phyloP scores from a whole-genome alignment of 2,329 filamentous ascomycete species.

The Monascus ruber region DNA sequence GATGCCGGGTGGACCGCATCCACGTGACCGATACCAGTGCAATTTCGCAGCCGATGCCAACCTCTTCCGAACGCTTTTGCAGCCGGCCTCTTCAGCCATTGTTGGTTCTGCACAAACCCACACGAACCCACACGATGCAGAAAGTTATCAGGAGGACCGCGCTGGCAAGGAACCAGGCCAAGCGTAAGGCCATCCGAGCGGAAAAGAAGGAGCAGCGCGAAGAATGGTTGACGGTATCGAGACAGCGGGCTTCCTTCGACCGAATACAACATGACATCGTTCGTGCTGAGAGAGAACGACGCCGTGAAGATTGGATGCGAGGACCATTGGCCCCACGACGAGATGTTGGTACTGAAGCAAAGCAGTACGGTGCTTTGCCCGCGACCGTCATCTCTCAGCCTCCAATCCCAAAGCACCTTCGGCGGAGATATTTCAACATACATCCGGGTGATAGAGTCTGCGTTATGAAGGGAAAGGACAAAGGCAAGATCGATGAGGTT shows the following conservation, averaged over 20 bases:
- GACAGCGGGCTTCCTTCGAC: constrained; percentile 19
- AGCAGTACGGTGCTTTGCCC: constrained; percentile 48
- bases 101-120: constrained; percentile 9
- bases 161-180: constrained; percentile 54
- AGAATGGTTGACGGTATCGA: constrained; percentile 20
- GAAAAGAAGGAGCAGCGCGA: constrained; percentile 29
- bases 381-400: constrained; percentile 24
- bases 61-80: not conserved
- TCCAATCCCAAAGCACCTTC: constrained; percentile 28
- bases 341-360: constrained; percentile 50
- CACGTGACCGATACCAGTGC: constrained; percentile 9
- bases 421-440: constrained; percentile 47
- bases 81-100: constrained; percentile 13
- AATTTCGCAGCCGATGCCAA: constrained; percentile 11
- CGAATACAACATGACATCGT: constrained; percentile 26
- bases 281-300: constrained; percentile 42
- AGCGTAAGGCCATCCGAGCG: constrained; percentile 34
- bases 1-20: not conserved
- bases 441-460: constrained; percentile 68
- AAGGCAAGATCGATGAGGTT: constrained; percentile 74
- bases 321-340: constrained; percentile 68
- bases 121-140: constrained; percentile 45
- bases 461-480: constrained; percentile 63
- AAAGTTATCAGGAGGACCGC: constrained; percentile 57
- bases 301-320: constrained; percentile 65